Evolutionary conservation across 176 grass and related monocot species (phyloP).

Genomic region (Triticum urartu): DNA sequence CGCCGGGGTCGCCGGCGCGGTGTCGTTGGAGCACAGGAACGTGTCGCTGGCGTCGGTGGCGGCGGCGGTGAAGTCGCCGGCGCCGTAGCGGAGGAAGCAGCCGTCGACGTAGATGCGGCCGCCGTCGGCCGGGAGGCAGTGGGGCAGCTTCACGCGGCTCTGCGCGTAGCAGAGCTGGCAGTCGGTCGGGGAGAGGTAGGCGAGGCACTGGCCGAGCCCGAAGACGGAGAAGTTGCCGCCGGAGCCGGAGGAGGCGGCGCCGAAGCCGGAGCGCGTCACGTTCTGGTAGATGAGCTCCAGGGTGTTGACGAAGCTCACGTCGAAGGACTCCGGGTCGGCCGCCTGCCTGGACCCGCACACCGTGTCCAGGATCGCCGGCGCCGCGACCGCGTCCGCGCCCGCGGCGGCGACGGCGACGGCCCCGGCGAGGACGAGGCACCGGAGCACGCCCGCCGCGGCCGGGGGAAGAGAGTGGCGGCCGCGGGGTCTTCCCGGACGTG

Average conservation of each 20-base stretch:
- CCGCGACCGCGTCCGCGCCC: neutral
- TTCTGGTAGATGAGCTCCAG: constrained; percentile 66
- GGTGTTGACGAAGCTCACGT: constrained; percentile 64
- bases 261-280: constrained; percentile 56
- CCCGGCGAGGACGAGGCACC: constrained; percentile 1
- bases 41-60: constrained; percentile 52
- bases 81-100: constrained; percentile 74
- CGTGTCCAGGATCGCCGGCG: constrained; percentile 44
- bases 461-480: neutral
- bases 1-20: neutral
- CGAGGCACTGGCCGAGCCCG: constrained; percentile 67
- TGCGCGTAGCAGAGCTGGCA: constrained; percentile 82
- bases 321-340: constrained; percentile 37
- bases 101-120: constrained; percentile 74
- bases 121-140: constrained; percentile 55
- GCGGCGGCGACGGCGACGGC: neutral
- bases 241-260: constrained; percentile 35
- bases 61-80: constrained; percentile 33
- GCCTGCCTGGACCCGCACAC: constrained; percentile 38
- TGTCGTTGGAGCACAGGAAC: constrained; percentile 48
- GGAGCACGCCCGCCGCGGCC: neutral
- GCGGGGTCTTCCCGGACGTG: neutral
- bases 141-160: constrained; percentile 69
- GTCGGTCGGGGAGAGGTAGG: constrained; percentile 57
- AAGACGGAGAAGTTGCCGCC: constrained; percentile 32